A percentile compares a stretch with the other conserved stretches of the same genome.
These are phyloP conservation scores for Arxiozyma telluris DNA, from an alignment of 1,139 yeast genomes.

Conservation along the genomic window DNA sequence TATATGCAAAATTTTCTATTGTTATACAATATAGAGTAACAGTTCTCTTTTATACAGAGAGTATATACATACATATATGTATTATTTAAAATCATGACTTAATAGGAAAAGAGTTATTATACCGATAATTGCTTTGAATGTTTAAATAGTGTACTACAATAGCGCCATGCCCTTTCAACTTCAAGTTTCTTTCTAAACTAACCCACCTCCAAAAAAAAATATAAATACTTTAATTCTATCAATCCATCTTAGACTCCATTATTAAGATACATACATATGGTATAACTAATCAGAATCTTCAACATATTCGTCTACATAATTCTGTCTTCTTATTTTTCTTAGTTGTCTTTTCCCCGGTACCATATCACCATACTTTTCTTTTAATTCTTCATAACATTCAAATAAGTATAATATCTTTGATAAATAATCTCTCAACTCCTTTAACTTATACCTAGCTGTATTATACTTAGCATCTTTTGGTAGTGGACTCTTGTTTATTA, in stretches of 20 bases:
- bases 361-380: slow-evolving; percentile 23
- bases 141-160: too few species aligned
- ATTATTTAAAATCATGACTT: too few species aligned
- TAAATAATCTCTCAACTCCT: slow-evolving; percentile 19
- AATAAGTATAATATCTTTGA: slow-evolving; percentile 19
- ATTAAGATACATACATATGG: background rate
- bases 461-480: slow-evolving; percentile 28
- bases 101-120: too few species aligned
- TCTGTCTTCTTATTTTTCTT: slow-evolving; percentile 26
- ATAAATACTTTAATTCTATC: too few species aligned
- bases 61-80: background rate
- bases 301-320: slow-evolving; percentile 19
- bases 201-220: too few species aligned
- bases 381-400: slow-evolving; percentile 22
- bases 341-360: slow-evolving; percentile 25
- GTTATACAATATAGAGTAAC: background rate
- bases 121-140: background rate
- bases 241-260: slow-evolving; percentile 5
- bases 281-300: slow-evolving; percentile 8
- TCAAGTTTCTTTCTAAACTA: background rate
- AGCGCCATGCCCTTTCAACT: background rate
- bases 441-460: slow-evolving; percentile 22
- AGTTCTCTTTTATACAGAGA: too few species aligned
- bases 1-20: background rate
- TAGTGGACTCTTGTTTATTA: slow-evolving; percentile 23